These are phyloP conservation scores for Pulveroboletus sp. DNA, from an alignment of 768 basidiomycete genomes.

Conservation along the genomic window DNA sequence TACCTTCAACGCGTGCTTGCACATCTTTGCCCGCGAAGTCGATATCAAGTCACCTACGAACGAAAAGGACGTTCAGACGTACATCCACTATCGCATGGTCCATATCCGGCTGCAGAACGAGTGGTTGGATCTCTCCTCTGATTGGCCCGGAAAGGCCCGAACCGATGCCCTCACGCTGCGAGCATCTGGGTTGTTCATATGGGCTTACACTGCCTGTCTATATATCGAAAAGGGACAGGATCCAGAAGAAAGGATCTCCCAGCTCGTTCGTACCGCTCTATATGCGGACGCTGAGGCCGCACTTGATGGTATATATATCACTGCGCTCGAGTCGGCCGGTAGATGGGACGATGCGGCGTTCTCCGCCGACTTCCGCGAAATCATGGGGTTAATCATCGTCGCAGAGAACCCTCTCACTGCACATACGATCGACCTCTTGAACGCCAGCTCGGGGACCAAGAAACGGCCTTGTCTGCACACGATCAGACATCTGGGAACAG, in stretches of 20 bases:
- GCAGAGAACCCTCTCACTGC: conserved; percentile 27
- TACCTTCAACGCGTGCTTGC: conserved; percentile 6
- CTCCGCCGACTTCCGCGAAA: conserved; percentile 30
- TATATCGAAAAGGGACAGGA: conserved; percentile 32
- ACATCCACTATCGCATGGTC: conserved; percentile 25
- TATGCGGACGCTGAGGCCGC: conserved; percentile 27
- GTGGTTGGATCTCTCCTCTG: conserved; percentile 22
- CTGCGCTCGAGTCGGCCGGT: conserved; percentile 30
- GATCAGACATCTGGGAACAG: conserved; percentile 23
- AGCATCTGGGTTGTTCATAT: conserved; percentile 33
- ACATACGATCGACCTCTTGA: conserved; percentile 26
- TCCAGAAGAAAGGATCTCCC: conserved; percentile 28
- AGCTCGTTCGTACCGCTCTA: conserved; percentile 19
- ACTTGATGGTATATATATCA: conserved; percentile 28
- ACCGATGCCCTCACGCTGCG: conserved; percentile 21
- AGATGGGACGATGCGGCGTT: conserved; percentile 30
- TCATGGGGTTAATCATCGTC: conserved; percentile 30
- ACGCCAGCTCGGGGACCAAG: conserved; percentile 8
- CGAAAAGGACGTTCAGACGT: conserved; percentile 24
- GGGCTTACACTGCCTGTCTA: conserved; percentile 33
- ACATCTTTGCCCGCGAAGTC: conserved; percentile 21
- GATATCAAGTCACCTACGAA: conserved; percentile 27
- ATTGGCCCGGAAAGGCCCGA: conserved; percentile 28
- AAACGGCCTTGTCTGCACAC: conserved; percentile 30
- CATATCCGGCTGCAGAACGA: conserved; percentile 27